Evolutionary conservation across 345 rosid genomes (phyloP).

Genomic region (Brassica nigra): DNA sequence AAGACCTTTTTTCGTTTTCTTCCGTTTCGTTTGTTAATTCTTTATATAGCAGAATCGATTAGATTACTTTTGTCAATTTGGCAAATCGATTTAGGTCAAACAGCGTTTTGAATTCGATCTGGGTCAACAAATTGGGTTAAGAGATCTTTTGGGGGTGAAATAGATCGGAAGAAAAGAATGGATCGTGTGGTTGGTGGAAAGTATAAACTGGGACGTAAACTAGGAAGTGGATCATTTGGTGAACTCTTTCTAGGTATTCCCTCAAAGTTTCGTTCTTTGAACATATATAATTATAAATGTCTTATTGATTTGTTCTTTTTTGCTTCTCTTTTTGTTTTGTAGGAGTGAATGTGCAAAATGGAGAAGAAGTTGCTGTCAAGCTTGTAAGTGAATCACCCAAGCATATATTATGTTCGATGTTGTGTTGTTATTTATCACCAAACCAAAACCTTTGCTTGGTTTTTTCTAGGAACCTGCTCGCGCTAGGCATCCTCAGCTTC

Average conservation of each 20-base stretch:
- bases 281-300: too few species aligned
- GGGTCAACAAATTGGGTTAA: neutral
- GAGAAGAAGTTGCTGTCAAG: constrained; percentile 94
- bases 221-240: constrained; percentile 98
- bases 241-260: constrained; percentile 80
- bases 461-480: constrained; percentile 72
- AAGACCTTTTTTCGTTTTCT: neutral
- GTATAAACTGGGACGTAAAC: constrained; percentile 90
- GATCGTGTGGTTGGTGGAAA: constrained; percentile 89
- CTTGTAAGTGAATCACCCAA: constrained; percentile 50
- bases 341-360: constrained; percentile 88
- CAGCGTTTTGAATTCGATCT: neutral
- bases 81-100: neutral
- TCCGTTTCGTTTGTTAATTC: neutral
- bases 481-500: constrained; percentile 92
- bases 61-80: neutral
- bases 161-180: constrained; percentile 34
- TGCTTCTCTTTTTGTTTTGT: constrained; percentile 8
- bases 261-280: constrained; percentile 1
- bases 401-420: neutral
- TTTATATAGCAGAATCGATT: neutral
- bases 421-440: neutral
- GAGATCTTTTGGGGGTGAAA: too few species aligned
- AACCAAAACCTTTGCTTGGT: too few species aligned
- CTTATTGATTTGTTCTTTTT: neutral